Evolutionary conservation across 75 land plant genomes (phyloP).

Genomic region (Sequoiadendron giganteum): DNA sequence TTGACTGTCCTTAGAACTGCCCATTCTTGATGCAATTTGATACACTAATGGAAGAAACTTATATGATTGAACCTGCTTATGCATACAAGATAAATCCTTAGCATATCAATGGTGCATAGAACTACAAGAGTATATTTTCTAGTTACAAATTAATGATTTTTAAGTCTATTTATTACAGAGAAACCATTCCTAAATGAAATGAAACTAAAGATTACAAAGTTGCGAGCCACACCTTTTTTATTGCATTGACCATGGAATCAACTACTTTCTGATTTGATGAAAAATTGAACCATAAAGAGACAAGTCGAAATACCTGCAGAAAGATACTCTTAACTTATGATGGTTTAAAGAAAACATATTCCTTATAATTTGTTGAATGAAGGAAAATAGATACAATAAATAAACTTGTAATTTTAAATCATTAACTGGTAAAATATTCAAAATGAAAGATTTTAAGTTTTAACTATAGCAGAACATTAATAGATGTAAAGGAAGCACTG

Average conservation of each 20-base stretch:
- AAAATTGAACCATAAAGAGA: constrained; percentile 95
- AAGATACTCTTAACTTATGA: neutral
- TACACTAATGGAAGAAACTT: constrained; percentile 94
- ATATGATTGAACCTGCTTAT: constrained; percentile 87
- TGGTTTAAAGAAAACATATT: neutral
- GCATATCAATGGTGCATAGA: neutral
- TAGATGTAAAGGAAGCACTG: neutral
- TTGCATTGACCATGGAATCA: constrained; percentile 68
- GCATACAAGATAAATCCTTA: neutral
- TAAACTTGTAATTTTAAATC: neutral
- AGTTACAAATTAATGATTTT: neutral
- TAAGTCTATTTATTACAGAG: neutral
- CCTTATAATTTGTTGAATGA: neutral
- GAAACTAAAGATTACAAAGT: neutral
- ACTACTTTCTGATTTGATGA: constrained; percentile 64
- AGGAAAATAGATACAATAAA: neutral
- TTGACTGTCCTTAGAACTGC: constrained; percentile 57
- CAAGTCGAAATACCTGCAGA: constrained; percentile 88
- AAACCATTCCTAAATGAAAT: neutral
- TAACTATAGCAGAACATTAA: neutral
- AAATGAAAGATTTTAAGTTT: neutral
- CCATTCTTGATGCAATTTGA: constrained; percentile 97
- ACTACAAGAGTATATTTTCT: neutral
- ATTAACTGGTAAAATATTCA: neutral
- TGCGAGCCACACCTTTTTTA: constrained; percentile 55